These are phyloP conservation scores for Sporothrix pallida DNA, from an alignment of 2,329 filamentous ascomycete species.

Conservation along the genomic window DNA sequence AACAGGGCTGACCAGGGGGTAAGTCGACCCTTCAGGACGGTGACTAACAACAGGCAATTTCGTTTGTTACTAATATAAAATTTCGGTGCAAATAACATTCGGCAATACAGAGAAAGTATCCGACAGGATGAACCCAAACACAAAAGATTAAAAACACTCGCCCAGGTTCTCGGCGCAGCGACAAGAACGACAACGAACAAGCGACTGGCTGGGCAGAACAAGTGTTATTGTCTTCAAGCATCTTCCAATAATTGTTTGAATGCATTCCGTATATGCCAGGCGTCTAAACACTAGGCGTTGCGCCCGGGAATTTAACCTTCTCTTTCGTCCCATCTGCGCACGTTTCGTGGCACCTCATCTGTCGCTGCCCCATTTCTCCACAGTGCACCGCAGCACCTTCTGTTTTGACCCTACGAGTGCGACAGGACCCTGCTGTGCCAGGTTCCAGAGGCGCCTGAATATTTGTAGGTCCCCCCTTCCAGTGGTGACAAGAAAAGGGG, in stretches of 20 bases:
- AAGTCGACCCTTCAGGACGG: background rate
- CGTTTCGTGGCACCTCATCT: background rate
- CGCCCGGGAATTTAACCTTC: background rate
- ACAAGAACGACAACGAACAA: background rate
- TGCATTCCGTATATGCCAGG: too few relatives aligned
- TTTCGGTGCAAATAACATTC: constrained; percentile 7
- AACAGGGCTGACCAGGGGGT: constrained; percentile 21
- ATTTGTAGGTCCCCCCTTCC: background rate
- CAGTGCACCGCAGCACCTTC: constrained; percentile 6
- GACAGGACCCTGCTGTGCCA: background rate
- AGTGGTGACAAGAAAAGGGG: background rate
- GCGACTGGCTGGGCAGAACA: background rate
- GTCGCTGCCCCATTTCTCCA: background rate
- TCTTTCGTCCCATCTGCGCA: constrained; percentile 4
- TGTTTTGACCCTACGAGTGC: background rate
- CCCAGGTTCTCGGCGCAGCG: background rate
- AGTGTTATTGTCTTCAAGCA: background rate
- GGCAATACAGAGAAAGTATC: background rate
- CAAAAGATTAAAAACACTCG: background rate
- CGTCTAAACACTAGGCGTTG: background rate
- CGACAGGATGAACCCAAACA: background rate
- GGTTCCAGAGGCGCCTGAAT: background rate
- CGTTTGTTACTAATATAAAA: background rate
- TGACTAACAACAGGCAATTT: constrained; percentile 4
- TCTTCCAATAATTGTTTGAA: background rate